Percentiles rank a stretch among this genome's conserved stretches.
phyloP scores from a whole-genome alignment of 2,329 filamentous ascomycete genomes.

The Colletotrichum chlorophyti region DNA sequence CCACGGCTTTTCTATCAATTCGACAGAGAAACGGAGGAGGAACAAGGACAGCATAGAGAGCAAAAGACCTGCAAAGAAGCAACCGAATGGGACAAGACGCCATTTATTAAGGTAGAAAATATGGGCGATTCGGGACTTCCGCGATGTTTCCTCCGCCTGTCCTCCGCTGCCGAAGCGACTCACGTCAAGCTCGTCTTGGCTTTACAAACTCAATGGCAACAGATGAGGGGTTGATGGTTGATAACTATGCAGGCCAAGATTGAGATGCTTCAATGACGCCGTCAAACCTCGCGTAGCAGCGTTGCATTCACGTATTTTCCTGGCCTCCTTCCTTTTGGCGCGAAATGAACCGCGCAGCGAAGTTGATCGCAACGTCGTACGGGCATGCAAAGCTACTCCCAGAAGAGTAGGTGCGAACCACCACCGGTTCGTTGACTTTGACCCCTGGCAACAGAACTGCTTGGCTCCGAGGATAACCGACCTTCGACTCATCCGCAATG shows the following conservation, averaged over 20 bases:
- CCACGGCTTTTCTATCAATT: no score
- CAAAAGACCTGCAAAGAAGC: no score
- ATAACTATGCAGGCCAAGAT: constrained; percentile 23
- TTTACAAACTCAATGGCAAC: not conserved
- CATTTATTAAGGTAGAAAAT: no score
- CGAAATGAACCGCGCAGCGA: not conserved
- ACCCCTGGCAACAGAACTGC: not conserved
- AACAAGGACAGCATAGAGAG: no score
- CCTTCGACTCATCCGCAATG: not conserved
- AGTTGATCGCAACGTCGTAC: constrained; percentile 9
- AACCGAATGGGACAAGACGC: no score
- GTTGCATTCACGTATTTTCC: not conserved
- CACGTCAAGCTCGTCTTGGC: not conserved
- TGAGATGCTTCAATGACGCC: constrained; percentile 11
- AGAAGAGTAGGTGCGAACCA: constrained; percentile 23
- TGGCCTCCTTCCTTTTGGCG: not conserved
- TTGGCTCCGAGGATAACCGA: constrained; percentile 12
- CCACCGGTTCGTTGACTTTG: not conserved
- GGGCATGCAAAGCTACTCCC: constrained; percentile 13
- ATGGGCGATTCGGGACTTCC: no score
- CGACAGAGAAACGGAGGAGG: no score
- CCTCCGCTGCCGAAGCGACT: no score
- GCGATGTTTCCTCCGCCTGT: not conserved
- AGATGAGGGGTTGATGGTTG: constrained; percentile 18
- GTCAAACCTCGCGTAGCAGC: not conserved